Evolutionary conservation across 257 asterid genomes (phyloP).

Genomic region (Lycium ferocissimum): DNA sequence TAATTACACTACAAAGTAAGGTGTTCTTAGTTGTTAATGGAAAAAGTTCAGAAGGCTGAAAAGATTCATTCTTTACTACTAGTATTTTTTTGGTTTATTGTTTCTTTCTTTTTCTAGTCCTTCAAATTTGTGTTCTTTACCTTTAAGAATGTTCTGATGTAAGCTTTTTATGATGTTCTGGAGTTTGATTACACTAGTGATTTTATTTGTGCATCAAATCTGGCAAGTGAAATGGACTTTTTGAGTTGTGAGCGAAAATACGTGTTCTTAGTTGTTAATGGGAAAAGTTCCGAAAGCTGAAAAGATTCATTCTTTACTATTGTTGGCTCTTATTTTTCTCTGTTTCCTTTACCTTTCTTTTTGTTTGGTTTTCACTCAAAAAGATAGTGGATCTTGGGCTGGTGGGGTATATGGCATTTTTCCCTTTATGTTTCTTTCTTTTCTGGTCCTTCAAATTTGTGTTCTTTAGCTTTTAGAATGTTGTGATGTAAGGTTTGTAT

Average conservation of each 20-base stretch:
- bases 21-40: slow-evolving; percentile 10
- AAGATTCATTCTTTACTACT: no score
- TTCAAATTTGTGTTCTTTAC: neutral
- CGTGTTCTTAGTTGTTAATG: neutral
- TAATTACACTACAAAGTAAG: neutral
- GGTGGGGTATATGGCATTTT: neutral
- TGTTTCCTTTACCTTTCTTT: neutral
- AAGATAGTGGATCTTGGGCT: neutral
- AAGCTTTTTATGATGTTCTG: neutral
- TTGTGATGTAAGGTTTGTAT: neutral
- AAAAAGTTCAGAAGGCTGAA: no score
- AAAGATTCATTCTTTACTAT: neutral
- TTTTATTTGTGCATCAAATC: neutral
- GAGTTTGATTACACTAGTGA: neutral
- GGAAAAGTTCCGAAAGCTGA: neutral
- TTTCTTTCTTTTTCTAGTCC: neutral
- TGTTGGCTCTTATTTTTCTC: neutral
- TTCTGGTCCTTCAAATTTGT: neutral
- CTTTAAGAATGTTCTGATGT: neutral
- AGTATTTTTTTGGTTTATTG: no score
- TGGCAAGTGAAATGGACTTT: neutral
- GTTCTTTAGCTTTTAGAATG: neutral
- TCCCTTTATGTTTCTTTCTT: neutral
- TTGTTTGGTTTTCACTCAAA: neutral
- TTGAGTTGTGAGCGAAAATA: neutral